Evolutionary conservation across 306 rosid species (phyloP).

Genomic region (Myrica gale): DNA sequence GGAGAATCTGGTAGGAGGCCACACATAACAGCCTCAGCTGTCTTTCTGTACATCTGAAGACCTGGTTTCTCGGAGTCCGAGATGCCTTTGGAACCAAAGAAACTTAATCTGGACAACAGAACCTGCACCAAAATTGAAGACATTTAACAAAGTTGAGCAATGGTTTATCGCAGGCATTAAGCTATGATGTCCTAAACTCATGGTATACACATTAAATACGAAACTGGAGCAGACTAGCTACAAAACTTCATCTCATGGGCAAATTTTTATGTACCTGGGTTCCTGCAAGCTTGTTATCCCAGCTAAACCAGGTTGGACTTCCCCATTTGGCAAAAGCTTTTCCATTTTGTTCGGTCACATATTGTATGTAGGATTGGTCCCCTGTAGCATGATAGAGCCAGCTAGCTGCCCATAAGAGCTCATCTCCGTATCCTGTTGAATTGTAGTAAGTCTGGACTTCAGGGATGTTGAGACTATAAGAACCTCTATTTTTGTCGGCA

Average conservation of each 20-base stretch:
- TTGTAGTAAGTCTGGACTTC: conserved; percentile 67
- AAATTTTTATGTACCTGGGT: conserved; percentile 52
- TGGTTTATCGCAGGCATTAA: not conserved
- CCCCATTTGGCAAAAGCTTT: conserved; percentile 64
- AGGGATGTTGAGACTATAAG: conserved; percentile 70
- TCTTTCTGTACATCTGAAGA: conserved; percentile 54
- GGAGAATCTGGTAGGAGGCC: conserved; percentile 88
- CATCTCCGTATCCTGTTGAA: conserved; percentile 90
- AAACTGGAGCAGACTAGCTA: not conserved
- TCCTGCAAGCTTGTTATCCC: conserved; percentile 98
- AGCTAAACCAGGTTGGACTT: conserved; percentile 95
- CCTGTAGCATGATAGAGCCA: conserved; percentile 96
- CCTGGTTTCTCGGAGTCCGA: conserved; percentile 44
- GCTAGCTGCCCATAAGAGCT: conserved; percentile 96
- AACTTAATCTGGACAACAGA: conserved; percentile 79
- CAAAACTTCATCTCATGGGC: not conserved
- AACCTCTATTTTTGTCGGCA: conserved; percentile 58
- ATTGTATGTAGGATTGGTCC: conserved; percentile 62
- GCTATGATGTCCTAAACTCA: not conserved
- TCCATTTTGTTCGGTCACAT: conserved; percentile 68
- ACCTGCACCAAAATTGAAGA: conserved; percentile 57
- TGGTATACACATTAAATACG: conserved; percentile 5
- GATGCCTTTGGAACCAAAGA: conserved; percentile 55
- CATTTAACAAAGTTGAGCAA: not conserved
- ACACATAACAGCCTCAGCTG: conserved; percentile 96